Conservation (phyloP, 208 protist genomes). For the Acanthamoeba culbertsoni region DNA sequence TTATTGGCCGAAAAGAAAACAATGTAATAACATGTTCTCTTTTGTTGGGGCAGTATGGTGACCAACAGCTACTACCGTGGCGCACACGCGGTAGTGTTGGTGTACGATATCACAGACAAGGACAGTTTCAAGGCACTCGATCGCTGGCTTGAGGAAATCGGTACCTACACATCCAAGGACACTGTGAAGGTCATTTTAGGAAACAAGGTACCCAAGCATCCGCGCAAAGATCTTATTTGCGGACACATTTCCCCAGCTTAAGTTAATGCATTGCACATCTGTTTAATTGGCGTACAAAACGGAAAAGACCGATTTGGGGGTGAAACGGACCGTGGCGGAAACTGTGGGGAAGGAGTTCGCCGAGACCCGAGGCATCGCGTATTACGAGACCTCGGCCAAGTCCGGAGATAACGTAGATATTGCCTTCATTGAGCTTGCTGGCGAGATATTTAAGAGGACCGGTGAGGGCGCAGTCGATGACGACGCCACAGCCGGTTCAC, state of each 20-base stretch:
- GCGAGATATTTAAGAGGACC: neutral
- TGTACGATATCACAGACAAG: neutral
- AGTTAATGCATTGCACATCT: too few relatives aligned
- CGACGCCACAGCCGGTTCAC: too few relatives aligned
- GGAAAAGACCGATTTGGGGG: neutral
- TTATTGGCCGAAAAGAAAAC: neutral
- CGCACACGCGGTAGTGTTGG: neutral
- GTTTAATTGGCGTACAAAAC: too few relatives aligned
- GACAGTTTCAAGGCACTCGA: slow-evolving; percentile 34
- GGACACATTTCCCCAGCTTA: too few relatives aligned
- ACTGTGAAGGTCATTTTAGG: neutral
- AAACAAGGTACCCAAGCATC: too few relatives aligned
- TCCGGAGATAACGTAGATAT: neutral
- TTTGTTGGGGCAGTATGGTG: neutral
- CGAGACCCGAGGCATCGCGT: neutral
- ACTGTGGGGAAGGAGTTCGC: neutral
- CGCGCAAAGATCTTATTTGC: too few relatives aligned
- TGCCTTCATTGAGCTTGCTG: neutral
- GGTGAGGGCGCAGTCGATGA: neutral
- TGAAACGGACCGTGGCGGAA: neutral
- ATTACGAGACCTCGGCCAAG: slow-evolving; percentile 12
- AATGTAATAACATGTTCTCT: neutral
- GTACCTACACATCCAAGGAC: neutral
- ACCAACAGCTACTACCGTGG: neutral
- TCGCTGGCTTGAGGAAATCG: neutral